Evolutionary conservation across 768 basidiomycete genomes (phyloP).

Genomic region (Boletus rubropictus): DNA sequence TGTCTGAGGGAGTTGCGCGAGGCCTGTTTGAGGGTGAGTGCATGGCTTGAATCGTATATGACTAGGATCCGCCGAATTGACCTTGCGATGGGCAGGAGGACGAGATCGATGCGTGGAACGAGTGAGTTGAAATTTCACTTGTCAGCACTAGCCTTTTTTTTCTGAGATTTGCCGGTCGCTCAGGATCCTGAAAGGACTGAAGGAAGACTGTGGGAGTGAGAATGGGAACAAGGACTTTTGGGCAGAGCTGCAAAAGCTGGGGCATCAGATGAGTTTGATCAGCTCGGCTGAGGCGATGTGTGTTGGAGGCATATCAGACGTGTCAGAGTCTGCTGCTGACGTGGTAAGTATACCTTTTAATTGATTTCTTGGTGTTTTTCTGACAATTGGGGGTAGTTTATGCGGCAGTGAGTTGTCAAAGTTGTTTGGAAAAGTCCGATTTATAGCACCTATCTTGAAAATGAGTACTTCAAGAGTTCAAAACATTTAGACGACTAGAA

Average conservation of each 20-base stretch:
- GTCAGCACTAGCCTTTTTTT: neutral
- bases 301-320: constrained; percentile 49
- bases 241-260: constrained; percentile 47
- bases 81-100: constrained; percentile 51
- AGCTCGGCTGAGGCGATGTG: constrained; percentile 53
- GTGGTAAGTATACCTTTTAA: constrained; percentile 37
- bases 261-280: constrained; percentile 56
- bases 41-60: neutral
- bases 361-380: neutral
- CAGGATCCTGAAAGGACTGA: constrained; percentile 61
- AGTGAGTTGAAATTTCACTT: constrained; percentile 35
- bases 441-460: too few relatives aligned
- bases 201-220: constrained; percentile 44
- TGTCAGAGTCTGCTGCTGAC: constrained; percentile 50
- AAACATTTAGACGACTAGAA: too few relatives aligned
- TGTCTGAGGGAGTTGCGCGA: constrained; percentile 67
- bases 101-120: constrained; percentile 80
- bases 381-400: constrained; percentile 16
- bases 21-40: constrained; percentile 55
- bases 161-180: neutral
- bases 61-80: neutral
- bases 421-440: too few relatives aligned
- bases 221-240: constrained; percentile 69
- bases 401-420: constrained; percentile 12
- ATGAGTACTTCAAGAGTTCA: too few relatives aligned